phyloP scores from a whole-genome alignment of 2,329 filamentous ascomycete genomes.

The Dothiorella sarmentorum region DNA sequence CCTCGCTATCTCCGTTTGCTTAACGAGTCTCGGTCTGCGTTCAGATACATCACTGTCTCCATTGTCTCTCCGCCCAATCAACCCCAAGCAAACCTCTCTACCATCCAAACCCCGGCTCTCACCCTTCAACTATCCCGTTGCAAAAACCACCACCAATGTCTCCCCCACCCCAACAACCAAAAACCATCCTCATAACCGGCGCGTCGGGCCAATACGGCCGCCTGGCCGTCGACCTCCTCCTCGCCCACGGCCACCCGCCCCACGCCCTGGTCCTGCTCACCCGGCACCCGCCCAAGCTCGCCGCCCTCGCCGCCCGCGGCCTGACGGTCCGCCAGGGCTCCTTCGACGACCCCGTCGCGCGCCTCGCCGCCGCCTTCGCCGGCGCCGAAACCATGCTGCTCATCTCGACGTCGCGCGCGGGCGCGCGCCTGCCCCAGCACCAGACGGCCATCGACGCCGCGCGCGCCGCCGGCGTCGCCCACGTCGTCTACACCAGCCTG shows the following conservation, averaged over 20 bases:
- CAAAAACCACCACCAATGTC: neutral
- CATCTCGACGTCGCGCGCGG: conserved; percentile 1
- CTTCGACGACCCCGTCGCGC: neutral
- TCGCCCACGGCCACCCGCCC: neutral
- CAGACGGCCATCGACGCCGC: conserved; percentile 2
- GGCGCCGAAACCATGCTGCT: conserved; percentile 9
- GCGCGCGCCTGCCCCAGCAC: conserved; percentile 5
- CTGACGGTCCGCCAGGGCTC: neutral
- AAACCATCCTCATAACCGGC: conserved; percentile 14
- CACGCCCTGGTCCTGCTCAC: conserved; percentile 4
- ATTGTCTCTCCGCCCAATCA: neutral
- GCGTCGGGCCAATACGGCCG: conserved; percentile 11
- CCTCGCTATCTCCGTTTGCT: no score
- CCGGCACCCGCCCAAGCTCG: neutral
- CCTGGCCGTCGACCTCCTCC: neutral
- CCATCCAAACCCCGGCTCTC: no score
- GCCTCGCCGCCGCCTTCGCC: neutral
- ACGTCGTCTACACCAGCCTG: conserved; percentile 14
- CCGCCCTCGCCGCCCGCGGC: conserved; percentile 3
- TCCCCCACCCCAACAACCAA: neutral
- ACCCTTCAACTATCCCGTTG: no score
- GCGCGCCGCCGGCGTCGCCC: neutral
- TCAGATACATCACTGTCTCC: neutral
- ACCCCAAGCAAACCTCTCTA: neutral
- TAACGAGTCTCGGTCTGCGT: neutral